Evolutionary conservation across 169 alveolate genomes (phyloP), one percentile per base, ranked within the genome.

Genomic region (Eimeria tenella): DNA sequence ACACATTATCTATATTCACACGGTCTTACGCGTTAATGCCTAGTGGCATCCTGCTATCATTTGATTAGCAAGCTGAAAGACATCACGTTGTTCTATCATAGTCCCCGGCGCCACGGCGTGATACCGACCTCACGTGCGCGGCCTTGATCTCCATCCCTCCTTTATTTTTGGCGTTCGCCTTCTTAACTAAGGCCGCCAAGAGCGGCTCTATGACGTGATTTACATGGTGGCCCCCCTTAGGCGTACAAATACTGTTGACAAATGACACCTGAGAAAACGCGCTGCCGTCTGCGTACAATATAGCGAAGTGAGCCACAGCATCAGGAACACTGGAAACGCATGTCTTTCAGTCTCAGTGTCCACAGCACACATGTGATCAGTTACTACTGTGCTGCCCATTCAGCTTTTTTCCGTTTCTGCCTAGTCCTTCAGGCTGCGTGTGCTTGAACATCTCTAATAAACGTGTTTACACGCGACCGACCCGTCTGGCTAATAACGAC

Each of bases 221-320:
- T 10, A 99, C 99, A 95, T 99, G 99, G 3, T 99, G 98, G 9
- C 99, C 99, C 0, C 99, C 99, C 95, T 98, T 98, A 50, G 98
- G 96, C 25, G 99, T 99, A 95, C 99, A 97, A 63, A 99, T 99
- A 74, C 99, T 97, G 96, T 99, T 99, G 75, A 99, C 99, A 96
- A 99, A 99, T 13, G 99, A 98, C 49, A 99, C 99, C 96, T 99
- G 99, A 81, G 98, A 98, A 94, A 99, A 99, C 55, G 65, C 60
- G 25, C 95, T 79, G 62, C 87, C 86, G 53, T 91, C 94, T 91
- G 91, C 82, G 21, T 3, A 77, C 65, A 5, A n/a, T 9, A 63
- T 3, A 49, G 4, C 75, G 15, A 4, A 50, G 7, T 10, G n/a
- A 17, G 7, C 3, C 60, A 49, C 62, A 74, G 31, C 42, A 50